Percentiles rank a stretch among this genome's conserved stretches.
Evolutionary conservation across 805 yeast genomes (phyloP).

Genomic region (Kluyveromyces aestuarii): DNA sequence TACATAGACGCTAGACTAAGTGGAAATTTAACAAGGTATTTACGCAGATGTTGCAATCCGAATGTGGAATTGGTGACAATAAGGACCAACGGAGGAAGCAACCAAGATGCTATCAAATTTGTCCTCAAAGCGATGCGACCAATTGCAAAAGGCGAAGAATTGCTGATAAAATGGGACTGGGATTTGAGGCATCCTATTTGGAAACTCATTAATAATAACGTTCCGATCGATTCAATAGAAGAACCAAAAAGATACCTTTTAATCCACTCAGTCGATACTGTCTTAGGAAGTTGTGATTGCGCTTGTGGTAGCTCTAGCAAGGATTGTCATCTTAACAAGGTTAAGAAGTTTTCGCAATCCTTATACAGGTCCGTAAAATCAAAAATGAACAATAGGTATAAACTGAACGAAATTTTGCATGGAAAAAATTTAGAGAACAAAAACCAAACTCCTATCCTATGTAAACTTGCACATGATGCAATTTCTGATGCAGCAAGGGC

Average conservation of each 20-base stretch:
- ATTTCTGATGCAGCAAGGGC: constrained; percentile 14
- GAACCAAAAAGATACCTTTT: constrained; percentile 46
- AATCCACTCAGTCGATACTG: constrained; percentile 52
- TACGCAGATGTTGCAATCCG: constrained; percentile 68
- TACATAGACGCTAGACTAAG: constrained; percentile 69
- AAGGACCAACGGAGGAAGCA: constrained; percentile 21
- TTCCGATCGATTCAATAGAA: constrained; percentile 43
- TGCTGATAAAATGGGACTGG: constrained; percentile 86
- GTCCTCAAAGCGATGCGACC: constrained; percentile 47
- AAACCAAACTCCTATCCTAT: constrained; percentile 22
- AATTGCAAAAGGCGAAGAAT: constrained; percentile 57
- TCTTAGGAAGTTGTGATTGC: constrained; percentile 57
- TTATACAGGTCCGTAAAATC: constrained; percentile 48
- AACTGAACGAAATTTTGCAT: constrained; percentile 30
- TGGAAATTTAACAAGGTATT: constrained; percentile 69
- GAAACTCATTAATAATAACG: constrained; percentile 33
- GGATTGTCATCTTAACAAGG: constrained; percentile 50
- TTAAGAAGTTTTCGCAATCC: constrained; percentile 53
- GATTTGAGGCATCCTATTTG: constrained; percentile 68
- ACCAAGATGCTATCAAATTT: constrained; percentile 35
- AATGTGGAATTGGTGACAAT: constrained; percentile 58
- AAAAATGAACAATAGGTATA: constrained; percentile 27
- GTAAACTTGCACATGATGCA: constrained; percentile 8
- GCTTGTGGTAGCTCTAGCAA: constrained; percentile 34
- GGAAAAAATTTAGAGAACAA: constrained; percentile 19